These are phyloP conservation scores for Tirmania nivea DNA, from an alignment of 495 filamentous ascomycete species.

Conservation along the genomic window DNA sequence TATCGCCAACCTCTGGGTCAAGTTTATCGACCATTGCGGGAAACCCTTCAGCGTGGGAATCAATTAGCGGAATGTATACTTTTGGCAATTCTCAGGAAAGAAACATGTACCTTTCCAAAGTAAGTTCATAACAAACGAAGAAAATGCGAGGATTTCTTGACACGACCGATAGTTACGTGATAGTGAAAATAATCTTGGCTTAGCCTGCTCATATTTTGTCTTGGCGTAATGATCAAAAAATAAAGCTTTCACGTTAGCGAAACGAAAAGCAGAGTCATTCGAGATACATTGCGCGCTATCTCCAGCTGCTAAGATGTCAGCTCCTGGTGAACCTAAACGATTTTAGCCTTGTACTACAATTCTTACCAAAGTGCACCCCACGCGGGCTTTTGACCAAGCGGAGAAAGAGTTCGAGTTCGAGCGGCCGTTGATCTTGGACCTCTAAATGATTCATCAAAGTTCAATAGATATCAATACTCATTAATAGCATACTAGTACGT, in stretches of 20 bases:
- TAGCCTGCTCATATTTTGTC: conserved; percentile 7
- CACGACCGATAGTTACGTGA: conserved; percentile 26
- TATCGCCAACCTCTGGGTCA: conserved; percentile 22
- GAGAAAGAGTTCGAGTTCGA: conserved; percentile 23
- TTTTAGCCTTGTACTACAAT: no score
- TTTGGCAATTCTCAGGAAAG: no score
- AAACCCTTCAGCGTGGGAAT: conserved; percentile 20
- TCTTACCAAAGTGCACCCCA: conserved; percentile 21
- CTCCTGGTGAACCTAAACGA: no score
- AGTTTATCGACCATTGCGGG: conserved; percentile 24
- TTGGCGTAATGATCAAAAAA: conserved; percentile 20
- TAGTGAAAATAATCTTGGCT: conserved; percentile 20
- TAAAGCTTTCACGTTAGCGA: conserved; percentile 23
- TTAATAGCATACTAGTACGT: no score
- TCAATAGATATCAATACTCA: no score
- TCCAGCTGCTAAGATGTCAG: conserved; percentile 19
- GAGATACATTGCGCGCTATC: conserved; percentile 29
- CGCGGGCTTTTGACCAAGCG: conserved; percentile 19
- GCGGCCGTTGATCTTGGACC: conserved; percentile 24
- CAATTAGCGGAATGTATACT: no score
- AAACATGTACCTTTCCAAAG: background rate
- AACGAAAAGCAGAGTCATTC: conserved; percentile 25
- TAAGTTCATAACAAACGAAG: conserved; percentile 22
- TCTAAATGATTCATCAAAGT: no score
- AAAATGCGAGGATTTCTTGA: conserved; percentile 24